Conservation (phyloP, 164 flowering plant species). For the Chimonanthus praecox region DNA sequence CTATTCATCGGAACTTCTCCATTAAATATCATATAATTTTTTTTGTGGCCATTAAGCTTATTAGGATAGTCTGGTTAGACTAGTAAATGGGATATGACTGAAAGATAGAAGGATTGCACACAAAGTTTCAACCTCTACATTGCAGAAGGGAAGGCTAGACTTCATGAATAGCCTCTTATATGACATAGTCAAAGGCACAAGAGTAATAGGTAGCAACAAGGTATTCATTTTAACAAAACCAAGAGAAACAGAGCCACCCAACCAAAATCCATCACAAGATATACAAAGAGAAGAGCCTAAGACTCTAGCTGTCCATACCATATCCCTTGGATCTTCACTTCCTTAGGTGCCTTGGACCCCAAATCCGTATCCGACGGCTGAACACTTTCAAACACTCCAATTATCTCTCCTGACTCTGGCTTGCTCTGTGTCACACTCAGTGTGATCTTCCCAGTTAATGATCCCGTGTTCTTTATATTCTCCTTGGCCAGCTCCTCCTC, state of each 20-base stretch:
- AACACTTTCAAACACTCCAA: constrained; percentile 86
- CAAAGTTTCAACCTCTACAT: too few relatives aligned
- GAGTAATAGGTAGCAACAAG: not conserved
- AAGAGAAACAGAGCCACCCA: not conserved
- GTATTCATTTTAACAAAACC: not conserved
- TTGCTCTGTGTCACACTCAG: constrained; percentile 71
- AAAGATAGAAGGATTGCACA: too few relatives aligned
- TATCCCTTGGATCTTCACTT: constrained; percentile 88
- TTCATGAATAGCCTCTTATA: too few relatives aligned
- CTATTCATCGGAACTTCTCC: too few relatives aligned
- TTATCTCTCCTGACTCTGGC: constrained; percentile 88
- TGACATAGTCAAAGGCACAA: not conserved
- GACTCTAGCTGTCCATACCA: constrained; percentile 95
- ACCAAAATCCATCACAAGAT: not conserved
- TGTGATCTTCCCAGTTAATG: constrained; percentile 72
- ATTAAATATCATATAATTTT: too few relatives aligned
- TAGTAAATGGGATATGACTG: too few relatives aligned
- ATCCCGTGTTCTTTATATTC: constrained; percentile 59
- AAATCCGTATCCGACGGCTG: constrained; percentile 98
- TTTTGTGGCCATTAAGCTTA: too few relatives aligned
- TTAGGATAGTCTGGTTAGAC: too few relatives aligned
- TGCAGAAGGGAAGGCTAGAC: too few relatives aligned
- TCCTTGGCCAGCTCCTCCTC: constrained; percentile 89
- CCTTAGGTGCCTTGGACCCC: constrained; percentile 89
- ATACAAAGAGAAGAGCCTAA: constrained; percentile 17